Percentiles rank a stretch among this genome's conserved stretches.
phyloP scores from a whole-genome alignment of 108 stramenopile genomes.

The Nitzschia sp. region DNA sequence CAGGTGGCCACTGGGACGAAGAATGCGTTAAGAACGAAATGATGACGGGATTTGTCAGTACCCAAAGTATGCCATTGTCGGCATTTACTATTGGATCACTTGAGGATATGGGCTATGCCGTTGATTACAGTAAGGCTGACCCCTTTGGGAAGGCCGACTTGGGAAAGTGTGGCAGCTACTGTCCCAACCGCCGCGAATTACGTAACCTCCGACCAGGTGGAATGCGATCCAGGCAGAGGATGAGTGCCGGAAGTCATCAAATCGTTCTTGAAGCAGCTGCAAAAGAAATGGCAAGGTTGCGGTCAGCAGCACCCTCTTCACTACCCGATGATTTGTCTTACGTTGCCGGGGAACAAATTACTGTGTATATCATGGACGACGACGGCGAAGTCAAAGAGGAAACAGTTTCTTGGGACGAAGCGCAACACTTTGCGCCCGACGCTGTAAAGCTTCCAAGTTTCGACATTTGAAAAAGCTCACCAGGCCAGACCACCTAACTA shows the following conservation, averaged over 20 bases:
- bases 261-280: neutral
- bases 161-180: neutral
- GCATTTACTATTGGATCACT: conserved; percentile 4
- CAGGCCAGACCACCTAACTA: too few species aligned
- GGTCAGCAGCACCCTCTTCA: neutral
- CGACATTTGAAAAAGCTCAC: too few species aligned
- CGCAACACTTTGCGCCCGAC: neutral
- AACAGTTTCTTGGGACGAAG: neutral
- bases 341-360: neutral
- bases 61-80: neutral
- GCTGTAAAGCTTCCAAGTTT: too few species aligned
- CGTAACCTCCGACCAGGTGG: neutral
- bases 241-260: neutral
- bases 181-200: neutral
- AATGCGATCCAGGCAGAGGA: neutral
- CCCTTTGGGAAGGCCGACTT: neutral
- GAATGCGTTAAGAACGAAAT: conserved; percentile 32
- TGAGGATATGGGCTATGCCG: conserved; percentile 4
- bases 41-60: conserved; percentile 32
- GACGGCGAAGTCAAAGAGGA: neutral
- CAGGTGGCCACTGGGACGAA: conserved; percentile 43
- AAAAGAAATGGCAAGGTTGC: neutral
- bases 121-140: neutral
- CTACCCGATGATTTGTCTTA: neutral
- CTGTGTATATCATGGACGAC: neutral